Evolutionary conservation across 2,329 filamentous ascomycete genomes (phyloP).

Genomic region (Phoma sp.): DNA sequence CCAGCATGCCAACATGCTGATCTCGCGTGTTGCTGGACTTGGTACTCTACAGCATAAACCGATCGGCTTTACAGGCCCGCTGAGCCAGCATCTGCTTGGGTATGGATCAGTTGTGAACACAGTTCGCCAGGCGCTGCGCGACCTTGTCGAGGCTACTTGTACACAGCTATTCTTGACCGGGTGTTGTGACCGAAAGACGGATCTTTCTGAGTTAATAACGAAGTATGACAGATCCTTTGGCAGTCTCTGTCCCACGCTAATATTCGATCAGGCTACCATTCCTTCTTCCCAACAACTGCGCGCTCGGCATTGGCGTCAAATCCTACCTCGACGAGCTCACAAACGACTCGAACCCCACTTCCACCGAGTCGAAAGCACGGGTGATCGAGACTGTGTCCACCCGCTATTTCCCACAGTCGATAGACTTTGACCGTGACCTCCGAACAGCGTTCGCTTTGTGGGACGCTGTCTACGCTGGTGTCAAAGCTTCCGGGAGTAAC

Average conservation of each 20-base stretch:
- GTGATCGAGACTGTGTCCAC: conserved; percentile 60
- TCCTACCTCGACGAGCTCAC: conserved; percentile 76
- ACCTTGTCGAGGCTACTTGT: conserved; percentile 82
- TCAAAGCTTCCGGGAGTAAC: conserved; percentile 59
- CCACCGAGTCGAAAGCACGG: conserved; percentile 56
- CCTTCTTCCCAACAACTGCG: conserved; percentile 72
- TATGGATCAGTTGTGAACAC: conserved; percentile 85
- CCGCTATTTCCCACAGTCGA: conserved; percentile 67
- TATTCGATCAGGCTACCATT: conserved; percentile 63
- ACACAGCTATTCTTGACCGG: conserved; percentile 81
- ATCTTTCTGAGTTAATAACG: conserved; percentile 69
- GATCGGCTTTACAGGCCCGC: conserved; percentile 91
- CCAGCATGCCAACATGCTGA: conserved; percentile 76
- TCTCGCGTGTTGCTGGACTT: conserved; percentile 85
- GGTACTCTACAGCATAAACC: conserved; percentile 80
- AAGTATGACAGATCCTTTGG: conserved; percentile 62
- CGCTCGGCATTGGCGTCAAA: conserved; percentile 79
- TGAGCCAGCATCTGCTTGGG: conserved; percentile 86
- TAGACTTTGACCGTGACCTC: conserved; percentile 64
- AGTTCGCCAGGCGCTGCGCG: conserved; percentile 79
- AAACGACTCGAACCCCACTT: conserved; percentile 60
- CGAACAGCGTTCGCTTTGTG: conserved; percentile 67
- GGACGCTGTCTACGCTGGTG: conserved; percentile 68
- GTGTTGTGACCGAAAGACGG: conserved; percentile 71
- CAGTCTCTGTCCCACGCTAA: conserved; percentile 23